Percentiles rank a stretch among this genome's conserved stretches.
These are phyloP conservation scores for Leptosphaerulina australis DNA, from an alignment of 2,329 filamentous ascomycete genomes.

Conservation along the genomic window DNA sequence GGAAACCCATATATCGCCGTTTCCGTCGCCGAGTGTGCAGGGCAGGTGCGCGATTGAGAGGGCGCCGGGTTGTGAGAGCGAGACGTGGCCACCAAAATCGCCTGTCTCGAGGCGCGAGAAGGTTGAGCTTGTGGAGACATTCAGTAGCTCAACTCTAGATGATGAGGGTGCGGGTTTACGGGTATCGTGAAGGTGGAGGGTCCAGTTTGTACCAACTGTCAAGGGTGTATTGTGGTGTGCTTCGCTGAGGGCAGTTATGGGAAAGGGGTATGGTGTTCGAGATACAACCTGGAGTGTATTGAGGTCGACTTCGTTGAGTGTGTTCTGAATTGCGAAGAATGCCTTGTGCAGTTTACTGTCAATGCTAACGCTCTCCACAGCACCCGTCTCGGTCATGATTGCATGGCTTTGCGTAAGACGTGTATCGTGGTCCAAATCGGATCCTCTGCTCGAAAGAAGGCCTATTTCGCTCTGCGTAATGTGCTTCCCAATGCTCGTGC, in stretches of 20 bases:
- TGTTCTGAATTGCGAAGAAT: conserved; percentile 79
- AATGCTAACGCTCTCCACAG: conserved; percentile 83
- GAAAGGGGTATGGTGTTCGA: conserved; percentile 75
- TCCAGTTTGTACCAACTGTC: conserved; percentile 81
- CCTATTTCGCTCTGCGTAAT: conserved; percentile 69
- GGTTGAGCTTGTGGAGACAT: conserved; percentile 20
- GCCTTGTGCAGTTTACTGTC: conserved; percentile 70
- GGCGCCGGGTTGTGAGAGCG: conserved; percentile 79
- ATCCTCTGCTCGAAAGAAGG: conserved; percentile 66
- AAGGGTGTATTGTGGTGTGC: conserved; percentile 70
- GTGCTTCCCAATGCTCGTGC: conserved; percentile 68
- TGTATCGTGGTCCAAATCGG: conserved; percentile 50
- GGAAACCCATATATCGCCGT: conserved; percentile 83
- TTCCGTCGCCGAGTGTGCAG: conserved; percentile 62
- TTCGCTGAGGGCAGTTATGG: conserved; percentile 81
- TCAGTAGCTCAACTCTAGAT: conserved; percentile 40
- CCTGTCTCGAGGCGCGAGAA: conserved; percentile 54
- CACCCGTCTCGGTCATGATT: conserved; percentile 71
- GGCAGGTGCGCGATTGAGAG: conserved; percentile 82
- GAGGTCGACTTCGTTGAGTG: conserved; percentile 82
- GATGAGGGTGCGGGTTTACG: conserved; percentile 51
- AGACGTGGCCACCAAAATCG: conserved; percentile 64
- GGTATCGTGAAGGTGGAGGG: conserved; percentile 82
- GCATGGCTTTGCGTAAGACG: conserved; percentile 54
- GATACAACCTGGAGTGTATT: conserved; percentile 72